Evolutionary conservation across 345 rosid species (phyloP), one percentile per base, ranked within the genome.

Genomic region (Durio zibethinus): DNA sequence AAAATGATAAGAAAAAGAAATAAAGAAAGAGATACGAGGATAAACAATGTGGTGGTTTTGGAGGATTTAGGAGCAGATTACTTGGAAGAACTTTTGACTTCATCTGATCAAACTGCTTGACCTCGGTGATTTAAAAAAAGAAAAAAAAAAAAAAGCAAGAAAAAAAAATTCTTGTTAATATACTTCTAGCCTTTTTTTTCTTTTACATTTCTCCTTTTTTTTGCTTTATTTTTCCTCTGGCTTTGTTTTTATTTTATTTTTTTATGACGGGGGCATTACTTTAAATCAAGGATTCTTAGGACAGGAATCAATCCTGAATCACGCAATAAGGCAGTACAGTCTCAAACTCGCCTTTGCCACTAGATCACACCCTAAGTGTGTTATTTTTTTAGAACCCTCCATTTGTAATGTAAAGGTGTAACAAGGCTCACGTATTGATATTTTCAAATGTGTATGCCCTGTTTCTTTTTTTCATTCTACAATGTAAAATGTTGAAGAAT

Each of bases 31-130:
- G 80, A 87, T 2, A 54, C 73, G 50, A 83, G 82, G 56, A 57
- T 84, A 43, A 87, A 87, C 25, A 90, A 89, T 79, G 85, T 80
- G 18, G 84, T 93, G 75, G 92, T 90, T 8, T 78, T 93, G 53
- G 95, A 94, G 84, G 98, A 94, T 86, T 87, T 89, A 79, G 98
- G 98, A 40, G 79, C 89, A 21, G 90, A 94, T 80, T 91, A 86
- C 59, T 87, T 94, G 80, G 98, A 94, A 56, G 74, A 91, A 60
- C 87, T 94, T 31, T 72, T 93, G 77, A 83, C 67, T 56, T 80
- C 88, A 20, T 85, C 87, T 73, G 79, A 45, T 45, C 50, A 86
- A 60, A 80, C 31, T 60, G 78, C 77, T 56, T 61, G 77, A 56
- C 74, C 79, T 53, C 78, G 82, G 82, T 87, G 76, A 50, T 15